Percentiles rank a stretch among this genome's conserved stretches.
phyloP scores from a whole-genome alignment of 1,139 yeast species.

The Ogataea hybrid region DNA sequence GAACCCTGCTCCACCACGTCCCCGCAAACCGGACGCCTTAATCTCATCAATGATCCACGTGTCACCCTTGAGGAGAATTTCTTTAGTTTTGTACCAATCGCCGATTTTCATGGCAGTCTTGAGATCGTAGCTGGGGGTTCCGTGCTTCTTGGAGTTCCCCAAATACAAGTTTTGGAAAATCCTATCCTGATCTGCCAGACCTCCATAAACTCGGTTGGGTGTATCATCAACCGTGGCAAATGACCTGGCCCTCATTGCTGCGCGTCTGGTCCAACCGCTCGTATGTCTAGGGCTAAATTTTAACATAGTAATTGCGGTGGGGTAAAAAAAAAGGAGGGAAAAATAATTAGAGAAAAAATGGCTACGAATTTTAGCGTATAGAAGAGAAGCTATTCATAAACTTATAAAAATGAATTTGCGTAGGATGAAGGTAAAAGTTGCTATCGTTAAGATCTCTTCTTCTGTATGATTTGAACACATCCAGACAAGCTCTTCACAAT shows the following conservation, averaged over 20 bases:
- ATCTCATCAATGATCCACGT: constrained; percentile 85
- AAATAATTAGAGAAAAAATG: neutral
- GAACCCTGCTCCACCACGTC: constrained; percentile 93
- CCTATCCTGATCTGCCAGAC: constrained; percentile 77
- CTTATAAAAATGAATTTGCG: neutral
- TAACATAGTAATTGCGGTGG: constrained; percentile 7
- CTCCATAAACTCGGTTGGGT: constrained; percentile 68
- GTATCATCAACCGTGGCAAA: constrained; percentile 31
- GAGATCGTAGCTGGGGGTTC: constrained; percentile 70
- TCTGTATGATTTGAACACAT: too few relatives aligned
- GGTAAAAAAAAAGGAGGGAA: constrained; percentile 4
- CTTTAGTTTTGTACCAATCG: constrained; percentile 90
- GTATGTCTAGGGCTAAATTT: neutral
- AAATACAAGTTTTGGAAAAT: constrained; percentile 77
- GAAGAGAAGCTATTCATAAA: neutral
- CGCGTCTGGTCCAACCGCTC: constrained; percentile 1
- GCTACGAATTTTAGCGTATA: neutral
- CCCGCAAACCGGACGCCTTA: constrained; percentile 81
- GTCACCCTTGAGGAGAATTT: constrained; percentile 76
- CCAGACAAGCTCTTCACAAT: neutral
- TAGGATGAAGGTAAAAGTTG: too few relatives aligned
- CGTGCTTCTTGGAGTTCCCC: constrained; percentile 33
- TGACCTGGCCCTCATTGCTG: neutral
- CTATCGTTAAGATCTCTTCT: too few relatives aligned
- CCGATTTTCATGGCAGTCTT: constrained; percentile 77